Percentiles rank a stretch among this genome's conserved stretches.
Evolutionary conservation across 2,329 filamentous ascomycete genomes (phyloP).

Genomic region (Colletotrichum sp.): DNA sequence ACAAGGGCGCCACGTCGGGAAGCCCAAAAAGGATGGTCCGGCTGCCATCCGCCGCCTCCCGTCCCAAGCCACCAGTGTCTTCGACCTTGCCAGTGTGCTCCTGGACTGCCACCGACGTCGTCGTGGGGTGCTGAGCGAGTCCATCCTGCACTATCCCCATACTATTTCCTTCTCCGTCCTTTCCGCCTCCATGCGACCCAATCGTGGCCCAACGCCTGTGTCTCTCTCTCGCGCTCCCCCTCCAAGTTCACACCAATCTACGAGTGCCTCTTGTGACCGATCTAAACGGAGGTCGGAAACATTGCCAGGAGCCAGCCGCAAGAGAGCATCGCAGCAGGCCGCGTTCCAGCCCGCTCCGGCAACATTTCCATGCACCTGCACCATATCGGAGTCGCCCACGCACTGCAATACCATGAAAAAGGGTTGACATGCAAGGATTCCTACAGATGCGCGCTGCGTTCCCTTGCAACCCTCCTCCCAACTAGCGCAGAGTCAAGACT

Average conservation of each 20-base stretch:
- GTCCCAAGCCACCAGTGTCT: neutral
- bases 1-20: neutral
- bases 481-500: constrained; percentile 18
- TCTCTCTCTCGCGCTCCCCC: neutral
- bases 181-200: constrained; percentile 11
- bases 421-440: neutral
- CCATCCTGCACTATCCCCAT: neutral
- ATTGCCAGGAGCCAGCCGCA: neutral
- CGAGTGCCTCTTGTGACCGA: neutral
- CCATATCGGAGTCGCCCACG: neutral
- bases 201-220: neutral
- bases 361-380: neutral
- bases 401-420: neutral
- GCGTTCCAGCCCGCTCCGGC: neutral
- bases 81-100: neutral
- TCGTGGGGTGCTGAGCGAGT: neutral
- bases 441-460: neutral
- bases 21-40: neutral
- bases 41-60: neutral
- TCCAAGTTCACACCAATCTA: neutral
- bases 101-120: neutral
- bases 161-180: neutral
- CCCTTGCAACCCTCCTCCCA: neutral
- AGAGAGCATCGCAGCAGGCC: neutral
- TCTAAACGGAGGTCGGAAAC: neutral